Evolutionary conservation across 495 filamentous ascomycete species (phyloP).

Genomic region (Neurospora sp.): DNA sequence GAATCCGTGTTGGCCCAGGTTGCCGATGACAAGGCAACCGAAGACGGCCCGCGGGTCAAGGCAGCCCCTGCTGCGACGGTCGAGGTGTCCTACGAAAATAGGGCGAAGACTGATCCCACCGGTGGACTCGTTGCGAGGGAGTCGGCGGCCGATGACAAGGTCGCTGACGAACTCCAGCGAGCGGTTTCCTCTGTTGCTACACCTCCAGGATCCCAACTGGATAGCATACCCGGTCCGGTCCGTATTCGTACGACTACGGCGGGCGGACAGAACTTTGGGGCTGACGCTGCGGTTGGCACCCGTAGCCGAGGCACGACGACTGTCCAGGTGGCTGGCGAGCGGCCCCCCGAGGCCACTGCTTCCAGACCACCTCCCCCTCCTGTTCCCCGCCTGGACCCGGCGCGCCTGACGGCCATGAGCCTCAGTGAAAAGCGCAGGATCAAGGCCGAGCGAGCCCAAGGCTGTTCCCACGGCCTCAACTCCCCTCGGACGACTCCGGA

Average conservation of each 20-base stretch:
- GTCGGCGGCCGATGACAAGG: not conserved
- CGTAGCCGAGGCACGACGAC: not conserved
- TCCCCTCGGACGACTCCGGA: not conserved
- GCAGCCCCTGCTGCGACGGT: not conserved
- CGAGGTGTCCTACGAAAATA: not conserved
- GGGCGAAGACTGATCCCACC: not conserved
- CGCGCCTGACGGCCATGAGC: not conserved
- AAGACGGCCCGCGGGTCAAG: not conserved
- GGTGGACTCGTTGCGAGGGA: not conserved
- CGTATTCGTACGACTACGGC: not conserved
- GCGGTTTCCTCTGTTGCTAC: not conserved
- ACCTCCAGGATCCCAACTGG: not conserved
- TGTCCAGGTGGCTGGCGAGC: not conserved
- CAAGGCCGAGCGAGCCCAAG: not conserved
- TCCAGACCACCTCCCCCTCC: not conserved
- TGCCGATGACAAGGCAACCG: not conserved
- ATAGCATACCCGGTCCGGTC: not conserved
- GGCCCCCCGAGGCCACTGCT: not conserved
- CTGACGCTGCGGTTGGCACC: not conserved
- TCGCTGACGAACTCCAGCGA: not conserved
- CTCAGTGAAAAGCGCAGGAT: not conserved
- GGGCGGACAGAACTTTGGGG: not conserved
- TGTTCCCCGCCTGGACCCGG: not conserved
- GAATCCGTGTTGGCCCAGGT: not conserved
- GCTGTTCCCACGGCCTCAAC: not conserved